Evolutionary conservation across 192 early-diverging fungal genomes (phyloP).

Genomic region (Cetraspora pellucida): DNA sequence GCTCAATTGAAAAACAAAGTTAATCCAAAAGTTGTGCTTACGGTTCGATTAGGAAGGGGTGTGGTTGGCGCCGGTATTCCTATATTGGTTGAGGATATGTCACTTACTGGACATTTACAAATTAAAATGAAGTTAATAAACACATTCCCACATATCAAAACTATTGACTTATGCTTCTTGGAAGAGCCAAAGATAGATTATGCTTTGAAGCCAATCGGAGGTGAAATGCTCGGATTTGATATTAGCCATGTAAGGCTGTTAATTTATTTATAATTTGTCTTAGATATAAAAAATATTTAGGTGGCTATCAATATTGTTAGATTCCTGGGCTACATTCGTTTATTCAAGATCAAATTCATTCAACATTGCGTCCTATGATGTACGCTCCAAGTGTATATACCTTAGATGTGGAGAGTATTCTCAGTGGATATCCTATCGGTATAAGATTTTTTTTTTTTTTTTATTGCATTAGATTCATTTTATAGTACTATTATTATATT

Average conservation of each 20-base stretch:
- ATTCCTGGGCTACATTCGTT: constrained; percentile 83
- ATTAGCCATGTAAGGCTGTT: constrained; percentile 70
- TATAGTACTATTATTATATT: constrained; percentile 5
- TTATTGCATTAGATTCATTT: no score
- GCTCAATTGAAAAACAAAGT: constrained; percentile 68
- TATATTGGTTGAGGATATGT: constrained; percentile 83
- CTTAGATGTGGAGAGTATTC: constrained; percentile 77
- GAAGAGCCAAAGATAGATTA: constrained; percentile 89
- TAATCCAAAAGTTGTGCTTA: constrained; percentile 87
- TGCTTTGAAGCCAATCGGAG: constrained; percentile 85
- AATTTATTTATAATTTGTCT: no score
- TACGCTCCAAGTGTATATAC: constrained; percentile 80
- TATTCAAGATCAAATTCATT: constrained; percentile 72
- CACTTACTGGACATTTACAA: constrained; percentile 77
- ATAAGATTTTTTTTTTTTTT: constrained; percentile 31
- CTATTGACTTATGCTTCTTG: constrained; percentile 81
- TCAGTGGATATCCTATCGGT: constrained; percentile 66
- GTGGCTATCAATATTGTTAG: constrained; percentile 37
- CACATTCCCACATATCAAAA: constrained; percentile 85
- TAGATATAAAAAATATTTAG: no score
- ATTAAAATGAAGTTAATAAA: constrained; percentile 84
- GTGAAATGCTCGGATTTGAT: constrained; percentile 82
- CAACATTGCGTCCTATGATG: constrained; percentile 78
- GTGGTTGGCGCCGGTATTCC: constrained; percentile 82
- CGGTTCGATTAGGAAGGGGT: constrained; percentile 85